phyloP scores from a whole-genome alignment of 805 yeast species.

The Metschnikowia picachoensis region DNA sequence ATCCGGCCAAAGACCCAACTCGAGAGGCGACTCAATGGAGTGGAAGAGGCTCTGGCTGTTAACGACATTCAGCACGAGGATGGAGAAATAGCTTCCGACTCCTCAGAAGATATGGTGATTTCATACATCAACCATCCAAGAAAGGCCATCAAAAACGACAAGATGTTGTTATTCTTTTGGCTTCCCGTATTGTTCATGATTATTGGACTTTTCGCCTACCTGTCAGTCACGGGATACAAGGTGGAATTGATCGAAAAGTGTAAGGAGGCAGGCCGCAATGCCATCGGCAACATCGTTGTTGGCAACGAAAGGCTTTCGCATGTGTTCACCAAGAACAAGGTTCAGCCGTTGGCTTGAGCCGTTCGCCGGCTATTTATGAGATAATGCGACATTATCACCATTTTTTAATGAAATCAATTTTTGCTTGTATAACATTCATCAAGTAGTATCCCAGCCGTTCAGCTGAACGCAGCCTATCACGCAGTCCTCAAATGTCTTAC shows the following conservation, averaged over 20 bases:
- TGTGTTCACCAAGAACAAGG: constrained; percentile 23
- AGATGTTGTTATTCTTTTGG: constrained; percentile 88
- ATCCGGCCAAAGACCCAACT: constrained; percentile 32
- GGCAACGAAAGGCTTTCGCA: constrained; percentile 40
- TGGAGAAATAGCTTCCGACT: constrained; percentile 34
- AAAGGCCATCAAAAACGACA: constrained; percentile 62
- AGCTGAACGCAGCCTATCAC: constrained; percentile 4
- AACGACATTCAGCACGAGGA: constrained; percentile 22
- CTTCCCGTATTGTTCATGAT: constrained; percentile 66
- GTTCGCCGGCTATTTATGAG: neutral
- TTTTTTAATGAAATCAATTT: neutral
- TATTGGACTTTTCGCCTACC: constrained; percentile 45
- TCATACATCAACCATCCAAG: constrained; percentile 42
- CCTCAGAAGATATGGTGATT: constrained; percentile 42
- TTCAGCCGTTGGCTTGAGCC: neutral
- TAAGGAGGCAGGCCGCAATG: constrained; percentile 32
- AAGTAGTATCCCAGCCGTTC: no score
- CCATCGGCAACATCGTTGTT: constrained; percentile 40
- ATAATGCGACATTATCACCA: neutral
- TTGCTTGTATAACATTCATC: neutral
- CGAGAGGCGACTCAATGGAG: constrained; percentile 31
- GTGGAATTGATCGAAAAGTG: constrained; percentile 33
- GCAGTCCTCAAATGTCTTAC: neutral
- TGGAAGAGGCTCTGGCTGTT: constrained; percentile 2
- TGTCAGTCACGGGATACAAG: constrained; percentile 38